Percentiles rank a stretch among this genome's conserved stretches.
These are phyloP conservation scores for Dictyostelium brefeldianum DNA, from an alignment of 78 protist species.

Conservation along the genomic window DNA sequence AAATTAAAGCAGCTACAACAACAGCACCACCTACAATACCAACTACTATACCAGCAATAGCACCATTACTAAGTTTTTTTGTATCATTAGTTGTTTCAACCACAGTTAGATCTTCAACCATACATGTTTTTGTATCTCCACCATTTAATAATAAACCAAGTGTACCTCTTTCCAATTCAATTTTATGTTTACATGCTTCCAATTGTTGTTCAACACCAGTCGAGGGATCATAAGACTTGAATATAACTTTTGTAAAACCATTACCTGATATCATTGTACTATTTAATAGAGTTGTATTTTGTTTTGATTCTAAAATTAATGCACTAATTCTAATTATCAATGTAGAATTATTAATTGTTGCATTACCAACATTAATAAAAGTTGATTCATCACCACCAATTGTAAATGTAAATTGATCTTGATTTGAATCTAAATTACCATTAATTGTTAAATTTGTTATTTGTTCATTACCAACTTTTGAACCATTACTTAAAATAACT, in stretches of 20 bases:
- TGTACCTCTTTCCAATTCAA: neutral
- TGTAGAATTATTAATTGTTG: neutral
- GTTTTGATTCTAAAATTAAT: neutral
- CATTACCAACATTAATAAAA: neutral
- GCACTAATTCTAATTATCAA: neutral
- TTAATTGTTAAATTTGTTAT: neutral
- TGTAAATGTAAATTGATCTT: neutral
- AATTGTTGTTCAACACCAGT: neutral
- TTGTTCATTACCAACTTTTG: neutral
- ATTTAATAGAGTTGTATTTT: neutral
- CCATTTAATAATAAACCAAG: neutral
- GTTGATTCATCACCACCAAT: neutral
- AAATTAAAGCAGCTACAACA: neutral
- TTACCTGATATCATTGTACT: neutral
- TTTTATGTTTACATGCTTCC: neutral
- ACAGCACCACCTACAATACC: neutral
- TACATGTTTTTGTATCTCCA: neutral
- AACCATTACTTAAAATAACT: neutral
- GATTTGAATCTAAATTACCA: neutral
- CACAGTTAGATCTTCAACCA: neutral
- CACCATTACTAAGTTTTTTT: neutral
- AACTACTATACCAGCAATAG: conserved; percentile 10
- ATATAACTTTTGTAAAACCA: neutral
- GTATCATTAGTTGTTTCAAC: too few relatives aligned
- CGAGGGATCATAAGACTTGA: neutral